Evolutionary conservation across 106 monocot species (phyloP), one percentile per base, ranked within the genome.

Genomic region (Phalaenopsis aphrodite): DNA sequence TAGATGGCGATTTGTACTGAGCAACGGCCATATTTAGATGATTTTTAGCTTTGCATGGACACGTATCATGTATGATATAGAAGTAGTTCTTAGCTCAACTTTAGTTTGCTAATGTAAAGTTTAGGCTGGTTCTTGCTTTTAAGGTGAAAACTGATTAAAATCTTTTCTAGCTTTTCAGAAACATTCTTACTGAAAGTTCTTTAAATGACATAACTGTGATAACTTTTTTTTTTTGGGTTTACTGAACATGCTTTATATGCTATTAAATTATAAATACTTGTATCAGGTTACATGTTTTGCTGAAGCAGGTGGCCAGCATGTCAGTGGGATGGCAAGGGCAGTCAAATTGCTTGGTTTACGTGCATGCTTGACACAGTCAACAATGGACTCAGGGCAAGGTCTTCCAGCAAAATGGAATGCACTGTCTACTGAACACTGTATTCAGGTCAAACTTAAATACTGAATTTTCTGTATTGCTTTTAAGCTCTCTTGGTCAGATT

Each of bases 271-370:
- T 76, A 7, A 73, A 74, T 42, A n/a, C 19, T 64, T 81, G 78
- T 78, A 81, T 68, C 84, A 95, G 95, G 92, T 93, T 49, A 93
- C 96, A 39, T 96, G 91, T 84, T 96, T 96, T 88, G 96, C 96
- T 18, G 96, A 96, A 86, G 96, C 96, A 78, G 96, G 96, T 43
- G 96, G 96, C 14, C 96, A 96, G 41, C 91, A 93, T 88, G 96
- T 96, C 39, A 47, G 48, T 47, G 93, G 81, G 43, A 96, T 96
- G 96, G 93, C 91, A 78, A 87, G 84, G 71, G 93, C 96, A 79
- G 96, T 96, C 10, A 83, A 93, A 48, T 47, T 88, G 58, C 81
- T 96, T 48, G 96, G 96, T 11, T n/a, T 96, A 42, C 88, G 96
- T 47, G 96, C 88, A 78, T 96, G 96, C 74, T 85, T 96, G 79